phyloP scores from a whole-genome alignment of 1,284 basidiomycete species.

The Ustilago sp. region DNA sequence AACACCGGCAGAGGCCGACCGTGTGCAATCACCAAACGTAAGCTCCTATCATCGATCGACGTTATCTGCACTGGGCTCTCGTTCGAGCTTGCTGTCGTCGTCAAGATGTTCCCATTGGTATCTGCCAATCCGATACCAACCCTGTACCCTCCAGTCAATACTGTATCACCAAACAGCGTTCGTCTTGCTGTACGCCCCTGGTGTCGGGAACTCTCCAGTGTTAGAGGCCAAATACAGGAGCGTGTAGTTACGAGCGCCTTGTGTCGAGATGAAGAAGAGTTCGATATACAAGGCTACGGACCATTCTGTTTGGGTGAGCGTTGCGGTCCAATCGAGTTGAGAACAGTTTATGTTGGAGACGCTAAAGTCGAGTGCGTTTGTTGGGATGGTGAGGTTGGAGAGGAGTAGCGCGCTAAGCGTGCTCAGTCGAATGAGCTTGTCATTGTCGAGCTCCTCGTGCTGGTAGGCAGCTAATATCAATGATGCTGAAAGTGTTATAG shows the following conservation, averaged over 20 bases:
- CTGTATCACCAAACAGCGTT: slow-evolving; percentile 21
- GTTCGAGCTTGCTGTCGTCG: neutral
- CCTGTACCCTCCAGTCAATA: slow-evolving; percentile 14
- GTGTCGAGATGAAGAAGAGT: slow-evolving; percentile 23
- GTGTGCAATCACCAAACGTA: slow-evolving; percentile 13
- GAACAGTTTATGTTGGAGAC: slow-evolving; percentile 28
- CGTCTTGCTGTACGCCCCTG: slow-evolving; percentile 11
- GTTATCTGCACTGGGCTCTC: slow-evolving; percentile 16
- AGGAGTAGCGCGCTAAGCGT: slow-evolving; percentile 7
- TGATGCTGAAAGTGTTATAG: neutral
- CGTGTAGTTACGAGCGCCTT: slow-evolving; percentile 25
- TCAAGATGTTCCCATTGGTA: slow-evolving; percentile 17
- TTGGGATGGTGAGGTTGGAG: neutral
- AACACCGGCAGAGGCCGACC: neutral
- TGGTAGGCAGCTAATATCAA: neutral
- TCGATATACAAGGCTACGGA: slow-evolving; percentile 23
- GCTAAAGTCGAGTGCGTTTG: slow-evolving; percentile 19
- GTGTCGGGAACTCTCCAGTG: slow-evolving; percentile 16
- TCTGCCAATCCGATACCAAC: slow-evolving; percentile 29
- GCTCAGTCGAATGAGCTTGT: neutral
- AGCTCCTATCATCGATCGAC: slow-evolving; percentile 11
- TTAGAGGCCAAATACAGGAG: slow-evolving; percentile 15
- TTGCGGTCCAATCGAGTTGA: slow-evolving; percentile 16
- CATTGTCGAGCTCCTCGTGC: slow-evolving; percentile 1
- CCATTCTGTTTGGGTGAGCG: slow-evolving; percentile 31